These are phyloP conservation scores for Colletotrichum magnum DNA, from an alignment of 2,329 filamentous ascomycete genomes.

Conservation along the genomic window DNA sequence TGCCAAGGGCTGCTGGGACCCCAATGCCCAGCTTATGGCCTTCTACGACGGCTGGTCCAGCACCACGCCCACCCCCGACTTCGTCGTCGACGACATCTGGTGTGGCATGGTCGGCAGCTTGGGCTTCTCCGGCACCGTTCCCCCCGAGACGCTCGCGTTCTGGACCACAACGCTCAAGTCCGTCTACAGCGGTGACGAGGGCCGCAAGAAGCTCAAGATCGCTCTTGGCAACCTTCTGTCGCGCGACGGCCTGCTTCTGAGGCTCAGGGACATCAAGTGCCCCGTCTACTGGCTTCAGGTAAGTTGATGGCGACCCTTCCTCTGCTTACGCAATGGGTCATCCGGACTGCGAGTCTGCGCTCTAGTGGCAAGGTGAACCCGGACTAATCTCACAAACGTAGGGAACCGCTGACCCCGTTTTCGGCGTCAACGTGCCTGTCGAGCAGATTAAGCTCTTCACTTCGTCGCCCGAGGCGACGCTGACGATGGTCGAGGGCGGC, in stretches of 20 bases:
- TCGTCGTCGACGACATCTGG: constrained; percentile 62
- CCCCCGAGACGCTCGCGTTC: constrained; percentile 55
- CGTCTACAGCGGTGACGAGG: constrained; percentile 65
- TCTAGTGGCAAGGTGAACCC: not conserved
- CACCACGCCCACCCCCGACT: constrained; percentile 57
- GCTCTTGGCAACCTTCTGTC: constrained; percentile 60
- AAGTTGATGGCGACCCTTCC: constrained; percentile 38
- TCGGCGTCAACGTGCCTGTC: constrained; percentile 53
- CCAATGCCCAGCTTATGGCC: constrained; percentile 55
- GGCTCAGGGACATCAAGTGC: constrained; percentile 62
- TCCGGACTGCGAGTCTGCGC: not conserved
- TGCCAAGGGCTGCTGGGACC: constrained; percentile 65
- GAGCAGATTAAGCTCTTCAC: constrained; percentile 68
- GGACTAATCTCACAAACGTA: constrained; percentile 42
- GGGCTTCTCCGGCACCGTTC: constrained; percentile 60
- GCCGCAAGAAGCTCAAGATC: constrained; percentile 63
- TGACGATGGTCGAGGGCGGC: constrained; percentile 60
- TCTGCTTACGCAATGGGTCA: not conserved
- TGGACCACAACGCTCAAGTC: constrained; percentile 62
- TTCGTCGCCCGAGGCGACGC: constrained; percentile 57
- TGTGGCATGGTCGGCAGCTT: constrained; percentile 59
- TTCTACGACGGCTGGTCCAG: constrained; percentile 61
- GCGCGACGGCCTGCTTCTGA: constrained; percentile 62
- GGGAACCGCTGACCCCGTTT: constrained; percentile 63
- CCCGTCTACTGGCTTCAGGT: constrained; percentile 69